Base-by-base conservation (phyloP, 306 rosid genomes). In the Inga oerstediana region DNA sequence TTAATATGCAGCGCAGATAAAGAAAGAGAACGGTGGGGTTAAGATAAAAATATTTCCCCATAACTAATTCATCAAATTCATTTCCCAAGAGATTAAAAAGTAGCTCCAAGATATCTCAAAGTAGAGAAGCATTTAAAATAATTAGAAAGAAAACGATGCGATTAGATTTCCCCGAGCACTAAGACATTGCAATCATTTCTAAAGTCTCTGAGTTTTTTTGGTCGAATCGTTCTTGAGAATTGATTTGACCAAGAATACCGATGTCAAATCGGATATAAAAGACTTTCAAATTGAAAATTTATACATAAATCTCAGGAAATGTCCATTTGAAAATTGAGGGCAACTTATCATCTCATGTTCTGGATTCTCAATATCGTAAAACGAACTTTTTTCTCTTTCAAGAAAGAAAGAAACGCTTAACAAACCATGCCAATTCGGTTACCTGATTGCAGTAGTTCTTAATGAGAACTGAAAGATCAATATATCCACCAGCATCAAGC, bases 381-480 rank as follows among this genome's bases (percentile, higher is more conserved):
- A 10, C n/a, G 43, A 43, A 35, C 14, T 0, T n/a, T 5, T 4
- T 20, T 43, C 3, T 44, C 3, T 44, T 35, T 39, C 43, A 22
- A 76, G 8, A 56, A 76, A 22, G 20, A 61, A 62, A 59, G n/a
- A 22, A 24, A 27, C 32, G 27, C 11, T 10, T 1, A 41, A 61
- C 7, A 16, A 16, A 17, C 4, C 22, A 8, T 4, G 22, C 20
- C 2, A 44, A 24, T 41, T 44, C 27, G 45, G 66, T 54, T 35
- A 80, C 87, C 87, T 86, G 85, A 86, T 80, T 61, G 87, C 89
- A 34, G 78, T 65, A 49, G 71, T 67, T 83, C 54, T 72, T 3
- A 64, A 51, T 8, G 78, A 56, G 71, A 86, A 77, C 56, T 72
- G 84, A 72, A 80, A 54, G 78, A 86, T 20, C 20, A 86, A 76